Conservation (phyloP, 192 early-diverging fungal species). For the Diversispora eburnea region DNA sequence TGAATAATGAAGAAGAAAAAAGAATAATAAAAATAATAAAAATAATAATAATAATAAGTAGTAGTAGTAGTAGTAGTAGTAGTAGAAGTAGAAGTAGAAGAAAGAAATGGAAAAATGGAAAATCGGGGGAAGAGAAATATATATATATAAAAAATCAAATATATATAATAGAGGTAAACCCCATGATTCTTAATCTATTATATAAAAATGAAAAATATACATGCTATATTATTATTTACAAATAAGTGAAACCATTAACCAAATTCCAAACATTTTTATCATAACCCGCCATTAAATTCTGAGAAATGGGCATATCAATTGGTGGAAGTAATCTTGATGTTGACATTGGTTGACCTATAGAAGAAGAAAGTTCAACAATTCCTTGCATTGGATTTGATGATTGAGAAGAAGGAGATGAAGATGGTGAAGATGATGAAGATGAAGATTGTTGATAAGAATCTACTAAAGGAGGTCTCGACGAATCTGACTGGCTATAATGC, state of each 20-base stretch:
- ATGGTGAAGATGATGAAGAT: background rate
- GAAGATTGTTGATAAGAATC: background rate
- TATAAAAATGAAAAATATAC: too few species aligned
- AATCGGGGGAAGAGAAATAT: too few species aligned
- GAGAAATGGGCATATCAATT: constrained; percentile 1
- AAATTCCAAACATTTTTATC: constrained; percentile 9
- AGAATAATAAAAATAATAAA: too few species aligned
- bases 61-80: too few species aligned
- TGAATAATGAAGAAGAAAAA: too few species aligned
- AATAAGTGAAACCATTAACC: background rate
- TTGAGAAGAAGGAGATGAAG: too few species aligned
- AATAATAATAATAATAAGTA: too few species aligned
- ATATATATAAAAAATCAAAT: too few species aligned
- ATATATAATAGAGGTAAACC: too few species aligned
- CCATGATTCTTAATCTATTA: too few species aligned
- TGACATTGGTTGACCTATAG: background rate
- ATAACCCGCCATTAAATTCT: background rate
- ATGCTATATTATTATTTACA: background rate
- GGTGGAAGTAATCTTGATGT: background rate
- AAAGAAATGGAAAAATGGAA: too few species aligned
- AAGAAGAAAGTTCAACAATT: background rate
- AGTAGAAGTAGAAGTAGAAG: too few species aligned
- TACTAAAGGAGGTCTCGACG: background rate
- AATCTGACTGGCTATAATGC: background rate
- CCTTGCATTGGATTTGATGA: background rate